phyloP scores from a whole-genome alignment of 371 early-diverging fungal genomes.

The Mucor sp. region DNA sequence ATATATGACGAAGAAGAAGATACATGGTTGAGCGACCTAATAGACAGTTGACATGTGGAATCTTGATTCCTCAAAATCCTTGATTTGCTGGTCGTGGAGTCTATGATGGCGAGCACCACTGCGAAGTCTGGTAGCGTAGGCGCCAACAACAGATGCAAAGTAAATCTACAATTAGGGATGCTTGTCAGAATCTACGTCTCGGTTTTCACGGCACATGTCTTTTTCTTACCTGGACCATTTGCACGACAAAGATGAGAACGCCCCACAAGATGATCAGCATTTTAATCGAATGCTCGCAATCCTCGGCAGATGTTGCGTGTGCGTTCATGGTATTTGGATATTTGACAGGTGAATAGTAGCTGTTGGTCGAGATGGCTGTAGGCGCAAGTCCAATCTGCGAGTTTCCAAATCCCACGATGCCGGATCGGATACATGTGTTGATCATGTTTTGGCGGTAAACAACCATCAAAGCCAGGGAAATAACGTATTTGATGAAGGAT shows the following conservation, averaged over 20 bases:
- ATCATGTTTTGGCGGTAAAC: constrained; percentile 33
- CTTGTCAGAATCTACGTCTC: neutral
- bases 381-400: constrained; percentile 32
- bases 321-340: constrained; percentile 46
- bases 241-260: constrained; percentile 36
- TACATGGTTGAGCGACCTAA: constrained; percentile 13
- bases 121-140: constrained; percentile 46
- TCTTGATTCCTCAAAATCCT: constrained; percentile 55
- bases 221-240: constrained; percentile 40
- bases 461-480: constrained; percentile 43
- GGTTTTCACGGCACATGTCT: neutral
- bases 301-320: constrained; percentile 28
- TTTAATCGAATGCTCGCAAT: constrained; percentile 35
- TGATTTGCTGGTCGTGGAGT: constrained; percentile 55
- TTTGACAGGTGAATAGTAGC: constrained; percentile 47
- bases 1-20: neutral
- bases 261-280: constrained; percentile 39
- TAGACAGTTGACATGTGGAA: constrained; percentile 60
- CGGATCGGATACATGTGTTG: constrained; percentile 46
- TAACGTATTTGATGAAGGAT: constrained; percentile 42
- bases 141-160: constrained; percentile 51
- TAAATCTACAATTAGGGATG: constrained; percentile 30
- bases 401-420: constrained; percentile 44
- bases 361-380: constrained; percentile 27
- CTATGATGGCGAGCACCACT: constrained; percentile 55